Base-by-base conservation (phyloP, 2,329 filamentous ascomycete genomes). In the Monilinia polystroma region DNA sequence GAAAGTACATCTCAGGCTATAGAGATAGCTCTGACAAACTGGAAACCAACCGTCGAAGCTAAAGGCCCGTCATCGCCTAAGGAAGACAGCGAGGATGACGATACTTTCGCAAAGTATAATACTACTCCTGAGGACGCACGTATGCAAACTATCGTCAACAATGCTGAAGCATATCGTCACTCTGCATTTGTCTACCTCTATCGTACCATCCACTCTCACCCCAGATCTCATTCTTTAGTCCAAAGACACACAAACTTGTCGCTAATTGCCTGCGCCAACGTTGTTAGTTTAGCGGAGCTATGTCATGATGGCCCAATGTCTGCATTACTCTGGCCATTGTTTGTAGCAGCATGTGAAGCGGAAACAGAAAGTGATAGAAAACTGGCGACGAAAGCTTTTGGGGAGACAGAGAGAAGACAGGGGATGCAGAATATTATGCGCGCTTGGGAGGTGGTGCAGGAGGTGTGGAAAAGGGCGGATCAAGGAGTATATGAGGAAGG, bases 361-460 rank as follows among this genome's bases (percentile, higher is more conserved):
- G 77, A 80, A 14, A 79, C 74, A 23, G 71, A 75, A 2, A 78
- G 77, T 14, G 86, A 89, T 72, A 78, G 86, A 20, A 78, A 77
- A 8, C 75, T 85, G 26, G 84, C 86, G 6, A 75, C 79, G 23
- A 78, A 79, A 66, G 79, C 84, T 0, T 88, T 89, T 72, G 74
- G 75, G 4, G 82, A 81, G 3, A 79, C 87, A 12, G 82, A 84
- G 65, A 80, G 78, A 63, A 77, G 85, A 23, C 87, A 89, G 74
- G 86, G 87, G 29, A 89, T 89, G 87, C 82, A 81, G 14, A 89
- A 89, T 71, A 88, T 89, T 66, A 81, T 82, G 69, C 80, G 85
- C 67, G 84, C 85, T 8, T 87, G 85, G 84, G 80, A 80, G 14
- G 84, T 89, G 45, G 82, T 87, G 3, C 80, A 84, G 70, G 85